A percentile compares a stretch with the other conserved stretches of the same genome.
Evolutionary conservation across 2,329 filamentous ascomycete species (phyloP).

Genomic region (Xylaria digitata): DNA sequence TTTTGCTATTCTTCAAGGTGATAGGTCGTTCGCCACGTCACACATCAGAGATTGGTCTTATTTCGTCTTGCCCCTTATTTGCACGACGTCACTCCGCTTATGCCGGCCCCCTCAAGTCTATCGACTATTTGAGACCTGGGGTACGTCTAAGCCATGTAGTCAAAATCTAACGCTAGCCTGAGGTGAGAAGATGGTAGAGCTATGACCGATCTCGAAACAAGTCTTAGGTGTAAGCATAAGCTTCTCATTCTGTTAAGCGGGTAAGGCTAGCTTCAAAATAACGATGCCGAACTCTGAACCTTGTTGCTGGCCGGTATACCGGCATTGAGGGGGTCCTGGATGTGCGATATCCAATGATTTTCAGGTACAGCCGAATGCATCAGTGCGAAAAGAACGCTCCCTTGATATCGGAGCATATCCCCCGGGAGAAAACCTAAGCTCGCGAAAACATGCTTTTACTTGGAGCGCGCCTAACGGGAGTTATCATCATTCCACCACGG

Average conservation of each 20-base stretch:
- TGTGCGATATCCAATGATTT: neutral
- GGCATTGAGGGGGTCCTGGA: neutral
- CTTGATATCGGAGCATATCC: too few species aligned
- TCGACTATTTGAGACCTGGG: too few species aligned
- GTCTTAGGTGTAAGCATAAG: neutral
- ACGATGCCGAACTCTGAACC: neutral
- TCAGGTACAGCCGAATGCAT: neutral
- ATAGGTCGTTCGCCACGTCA: neutral
- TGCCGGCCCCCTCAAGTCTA: too few species aligned
- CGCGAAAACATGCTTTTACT: neutral
- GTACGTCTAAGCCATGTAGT: neutral
- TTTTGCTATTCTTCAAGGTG: neutral
- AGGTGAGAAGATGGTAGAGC: neutral
- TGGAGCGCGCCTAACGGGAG: neutral
- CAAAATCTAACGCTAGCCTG: neutral
- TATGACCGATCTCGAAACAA: neutral
- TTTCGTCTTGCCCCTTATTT: slow-evolving; percentile 9
- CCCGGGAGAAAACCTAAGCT: neutral
- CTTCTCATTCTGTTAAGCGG: neutral
- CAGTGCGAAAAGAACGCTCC: neutral
- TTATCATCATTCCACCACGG: neutral
- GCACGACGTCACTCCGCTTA: neutral
- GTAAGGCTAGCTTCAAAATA: neutral
- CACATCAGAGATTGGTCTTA: too few species aligned
- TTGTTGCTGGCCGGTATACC: neutral